Evolutionary conservation across 495 filamentous ascomycete genomes (phyloP).

Genomic region (Penicillium desertorum): DNA sequence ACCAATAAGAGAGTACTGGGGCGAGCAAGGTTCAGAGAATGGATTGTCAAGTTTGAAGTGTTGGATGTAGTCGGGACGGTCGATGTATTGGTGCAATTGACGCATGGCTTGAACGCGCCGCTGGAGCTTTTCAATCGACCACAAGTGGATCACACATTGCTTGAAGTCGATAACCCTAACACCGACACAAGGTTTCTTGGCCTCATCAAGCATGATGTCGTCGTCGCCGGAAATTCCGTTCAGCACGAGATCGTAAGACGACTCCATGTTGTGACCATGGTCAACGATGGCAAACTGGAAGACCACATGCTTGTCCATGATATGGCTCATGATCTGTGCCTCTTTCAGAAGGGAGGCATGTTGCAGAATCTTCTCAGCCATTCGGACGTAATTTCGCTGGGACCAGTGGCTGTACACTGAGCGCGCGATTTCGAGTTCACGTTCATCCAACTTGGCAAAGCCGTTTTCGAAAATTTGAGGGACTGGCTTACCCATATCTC

Average conservation of each 20-base stretch:
- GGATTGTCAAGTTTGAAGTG: slow-evolving; percentile 62
- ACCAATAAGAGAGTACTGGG: slow-evolving; percentile 87
- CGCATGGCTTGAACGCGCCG: slow-evolving; percentile 86
- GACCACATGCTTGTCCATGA: slow-evolving; percentile 88
- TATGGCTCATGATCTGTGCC: slow-evolving; percentile 96
- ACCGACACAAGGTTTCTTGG: slow-evolving; percentile 85
- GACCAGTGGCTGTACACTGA: slow-evolving; percentile 72
- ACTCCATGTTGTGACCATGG: slow-evolving; percentile 80
- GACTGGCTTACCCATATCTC: slow-evolving; percentile 57
- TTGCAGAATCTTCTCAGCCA: slow-evolving; percentile 91
- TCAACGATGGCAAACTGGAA: slow-evolving; percentile 96
- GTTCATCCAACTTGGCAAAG: slow-evolving; percentile 60
- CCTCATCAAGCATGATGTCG: slow-evolving; percentile 76
- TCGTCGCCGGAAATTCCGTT: slow-evolving; percentile 91
- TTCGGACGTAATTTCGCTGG: slow-evolving; percentile 80
- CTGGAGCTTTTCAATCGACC: slow-evolving; percentile 92
- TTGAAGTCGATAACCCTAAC: slow-evolving; percentile 92
- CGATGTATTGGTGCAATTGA: slow-evolving; percentile 93
- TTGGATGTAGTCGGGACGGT: slow-evolving; percentile 89
- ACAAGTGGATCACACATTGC: slow-evolving; percentile 81
- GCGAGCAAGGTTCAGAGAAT: slow-evolving; percentile 85
- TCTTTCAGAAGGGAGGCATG: slow-evolving; percentile 88
- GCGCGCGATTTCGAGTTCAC: slow-evolving; percentile 68
- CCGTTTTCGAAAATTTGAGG: slow-evolving; percentile 51
- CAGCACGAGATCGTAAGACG: slow-evolving; percentile 93